Base-by-base conservation (phyloP, 306 rosid species). In the Corylus heterophylla region DNA sequence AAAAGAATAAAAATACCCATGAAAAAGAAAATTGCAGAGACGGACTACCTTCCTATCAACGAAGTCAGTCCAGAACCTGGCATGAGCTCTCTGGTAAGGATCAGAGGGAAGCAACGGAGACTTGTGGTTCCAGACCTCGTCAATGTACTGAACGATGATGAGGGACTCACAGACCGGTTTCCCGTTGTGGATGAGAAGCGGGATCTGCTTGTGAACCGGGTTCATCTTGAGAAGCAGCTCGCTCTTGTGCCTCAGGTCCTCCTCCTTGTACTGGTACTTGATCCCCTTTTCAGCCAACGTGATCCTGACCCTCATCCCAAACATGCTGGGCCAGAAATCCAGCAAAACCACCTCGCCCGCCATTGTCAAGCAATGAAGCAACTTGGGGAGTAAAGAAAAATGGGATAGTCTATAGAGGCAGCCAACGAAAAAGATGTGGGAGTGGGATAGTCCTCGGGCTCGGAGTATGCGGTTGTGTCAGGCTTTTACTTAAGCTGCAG, bases 131-230 rank as follows among this genome's bases (percentile, higher is more conserved):
- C 86, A 88, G 1, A 76, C 73, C 74, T 82, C 87, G 16, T 88
- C 91, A 27, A 86, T 78, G 49, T 84, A 86, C 54, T 90, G 67
- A 42, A 88, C 63, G 31, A 62, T 74, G 62, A 80, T 74, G 51
- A 83, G 75, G 0, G 93, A 89, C 51, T 87, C 91, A 20, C 84
- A 82, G 5, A 87, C 31, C n/a, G 93, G 86, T 17, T 74, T 86
- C 2, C 92, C 92, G 31, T 86, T 78, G 61, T 89, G 91, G 35
- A 89, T 52, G 14, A 87, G 85, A 80, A 89, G 91, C 1, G 90
- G 94, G 35, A 86, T 80, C 54, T 84, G 70, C 80, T 88, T 79
- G 25, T 90, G 78, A 83, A 90, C 39, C 0, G 88, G 92, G 74
- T 90, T 86, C 85, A 72, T 76, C 63, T 88, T 73, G 2, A 89